Conservation (phyloP, 106 monocot species). For the Dioscorea dumetorum region DNA sequence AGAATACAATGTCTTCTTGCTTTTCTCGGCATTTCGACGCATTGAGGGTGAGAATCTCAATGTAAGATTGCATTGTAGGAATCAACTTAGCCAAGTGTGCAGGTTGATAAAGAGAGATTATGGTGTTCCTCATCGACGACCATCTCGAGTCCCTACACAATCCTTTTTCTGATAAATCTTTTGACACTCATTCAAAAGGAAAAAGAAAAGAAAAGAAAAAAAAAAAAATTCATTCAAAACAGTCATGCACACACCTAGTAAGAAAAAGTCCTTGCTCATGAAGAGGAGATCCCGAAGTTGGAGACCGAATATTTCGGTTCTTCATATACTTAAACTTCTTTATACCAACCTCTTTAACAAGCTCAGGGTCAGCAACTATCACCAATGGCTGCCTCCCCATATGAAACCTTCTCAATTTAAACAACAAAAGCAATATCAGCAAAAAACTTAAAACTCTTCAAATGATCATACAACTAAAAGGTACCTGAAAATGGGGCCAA, state of each 20-base stretch:
- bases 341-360: constrained; percentile 59
- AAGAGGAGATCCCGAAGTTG: constrained; percentile 46
- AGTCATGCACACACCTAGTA: constrained; percentile 27
- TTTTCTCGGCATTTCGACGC: constrained; percentile 2
- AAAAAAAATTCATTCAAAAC: too few relatives aligned
- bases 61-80: constrained; percentile 60
- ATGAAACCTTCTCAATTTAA: constrained; percentile 57
- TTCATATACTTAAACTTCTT: constrained; percentile 64
- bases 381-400: constrained; percentile 68
- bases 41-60: constrained; percentile 11
- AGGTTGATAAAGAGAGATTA: constrained; percentile 70
- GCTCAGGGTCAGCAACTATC: constrained; percentile 54
- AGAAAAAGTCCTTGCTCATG: constrained; percentile 64
- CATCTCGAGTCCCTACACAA: constrained; percentile 33
- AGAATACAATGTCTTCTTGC: constrained; percentile 33
- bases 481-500: constrained; percentile 54
- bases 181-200: too few relatives aligned
- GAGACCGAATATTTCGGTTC: constrained; percentile 53
- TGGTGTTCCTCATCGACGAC: constrained; percentile 59
- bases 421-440: not conserved
- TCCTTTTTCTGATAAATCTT: too few relatives aligned
- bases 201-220: too few relatives aligned
- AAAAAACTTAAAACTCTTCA: too few relatives aligned
- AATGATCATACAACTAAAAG: too few relatives aligned
- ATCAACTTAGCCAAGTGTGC: constrained; percentile 58